These are phyloP conservation scores for Sphagnum tenellum DNA, from an alignment of 225 moss, liverwort and hornwort genomes.

Conservation along the genomic window DNA sequence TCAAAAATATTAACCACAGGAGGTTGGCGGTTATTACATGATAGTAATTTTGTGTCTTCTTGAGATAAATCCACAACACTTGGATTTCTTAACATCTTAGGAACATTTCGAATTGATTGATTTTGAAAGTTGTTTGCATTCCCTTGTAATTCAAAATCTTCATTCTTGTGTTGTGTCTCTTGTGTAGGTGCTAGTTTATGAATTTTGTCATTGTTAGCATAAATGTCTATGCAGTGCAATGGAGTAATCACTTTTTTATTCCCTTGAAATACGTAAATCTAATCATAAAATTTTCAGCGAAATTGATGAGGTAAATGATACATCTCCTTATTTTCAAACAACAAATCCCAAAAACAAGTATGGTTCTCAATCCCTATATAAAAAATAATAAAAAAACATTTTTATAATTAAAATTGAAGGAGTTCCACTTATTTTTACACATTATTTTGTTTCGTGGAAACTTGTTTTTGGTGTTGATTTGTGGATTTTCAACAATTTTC, in stretches of 20 bases:
- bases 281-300: not conserved
- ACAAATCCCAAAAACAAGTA: not conserved
- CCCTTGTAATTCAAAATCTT: too few species aligned
- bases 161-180: not conserved
- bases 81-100: too few species aligned
- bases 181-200: not conserved
- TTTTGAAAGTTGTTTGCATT: too few species aligned
- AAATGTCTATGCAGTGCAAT: not conserved
- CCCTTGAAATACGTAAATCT: not conserved
- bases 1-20: not conserved
- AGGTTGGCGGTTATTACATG: not conserved
- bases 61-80: not conserved
- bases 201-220: not conserved
- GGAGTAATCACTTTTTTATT: not conserved
- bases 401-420: not conserved
- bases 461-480: not conserved
- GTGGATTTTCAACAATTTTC: not conserved
- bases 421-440: not conserved
- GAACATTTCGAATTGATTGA: too few species aligned
- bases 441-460: not conserved
- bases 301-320: not conserved
- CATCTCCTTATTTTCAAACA: not conserved
- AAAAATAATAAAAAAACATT: not conserved
- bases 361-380: not conserved
- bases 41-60: not conserved